Conservation (phyloP, 257 asterid species). For the Solanum phureja region DNA sequence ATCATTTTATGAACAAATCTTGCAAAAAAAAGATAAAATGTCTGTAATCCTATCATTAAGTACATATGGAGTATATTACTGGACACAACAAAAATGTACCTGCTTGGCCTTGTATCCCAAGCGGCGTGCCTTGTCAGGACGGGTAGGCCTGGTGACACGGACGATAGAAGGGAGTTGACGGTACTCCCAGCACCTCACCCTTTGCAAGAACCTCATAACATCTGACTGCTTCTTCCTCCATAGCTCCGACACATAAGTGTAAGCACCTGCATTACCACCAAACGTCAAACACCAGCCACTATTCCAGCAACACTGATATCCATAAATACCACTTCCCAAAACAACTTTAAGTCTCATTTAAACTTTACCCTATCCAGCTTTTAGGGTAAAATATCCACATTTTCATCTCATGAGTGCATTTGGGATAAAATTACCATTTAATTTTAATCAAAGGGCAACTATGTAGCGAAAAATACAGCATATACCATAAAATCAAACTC, state of each 20-base stretch:
- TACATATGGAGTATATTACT: neutral
- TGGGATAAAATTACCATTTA: neutral
- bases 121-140: conserved; percentile 2
- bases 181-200: conserved; percentile 4
- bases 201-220: conserved; percentile 2
- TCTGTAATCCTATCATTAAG: neutral
- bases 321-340: neutral
- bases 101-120: neutral
- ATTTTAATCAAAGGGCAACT: too few relatives aligned
- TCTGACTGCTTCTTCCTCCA: conserved; percentile 1
- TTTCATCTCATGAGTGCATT: neutral
- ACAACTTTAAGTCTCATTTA: neutral
- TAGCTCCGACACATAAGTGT: neutral
- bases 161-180: neutral
- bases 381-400: neutral
- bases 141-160: neutral
- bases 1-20: too few relatives aligned
- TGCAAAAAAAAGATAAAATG: neutral
- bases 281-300: neutral
- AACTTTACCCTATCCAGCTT: neutral
- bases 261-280: neutral
- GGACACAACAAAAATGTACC: neutral
- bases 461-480: neutral
- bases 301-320: neutral
- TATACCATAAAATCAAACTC: neutral